Conservation (phyloP, 2,329 filamentous ascomycete genomes). For the Beauveria bassiana region DNA sequence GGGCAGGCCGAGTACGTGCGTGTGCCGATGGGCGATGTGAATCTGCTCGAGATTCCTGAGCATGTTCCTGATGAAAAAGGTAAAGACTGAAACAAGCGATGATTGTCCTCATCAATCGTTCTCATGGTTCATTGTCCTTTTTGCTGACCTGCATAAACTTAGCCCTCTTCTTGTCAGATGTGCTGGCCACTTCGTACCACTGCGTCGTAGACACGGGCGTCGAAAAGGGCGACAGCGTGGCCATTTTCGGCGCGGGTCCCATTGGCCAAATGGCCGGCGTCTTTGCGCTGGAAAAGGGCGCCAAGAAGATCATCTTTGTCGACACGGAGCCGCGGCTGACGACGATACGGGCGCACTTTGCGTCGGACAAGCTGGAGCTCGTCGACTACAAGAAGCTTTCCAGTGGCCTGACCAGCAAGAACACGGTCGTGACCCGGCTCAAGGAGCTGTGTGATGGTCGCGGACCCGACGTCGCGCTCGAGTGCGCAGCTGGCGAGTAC, state of each 20-base stretch:
- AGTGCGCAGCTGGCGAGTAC: constrained; percentile 57
- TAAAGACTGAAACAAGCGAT: constrained; percentile 7
- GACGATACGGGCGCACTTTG: constrained; percentile 56
- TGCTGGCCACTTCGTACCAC: constrained; percentile 72
- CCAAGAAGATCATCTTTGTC: constrained; percentile 68
- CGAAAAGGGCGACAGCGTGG: constrained; percentile 68
- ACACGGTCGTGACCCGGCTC: constrained; percentile 61
- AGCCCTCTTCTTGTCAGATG: constrained; percentile 70
- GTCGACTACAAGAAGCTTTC: constrained; percentile 59
- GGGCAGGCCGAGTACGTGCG: constrained; percentile 83
- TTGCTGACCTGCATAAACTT: neutral
- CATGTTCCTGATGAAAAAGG: constrained; percentile 78
- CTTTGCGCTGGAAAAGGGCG: constrained; percentile 68
- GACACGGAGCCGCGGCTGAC: constrained; percentile 66
- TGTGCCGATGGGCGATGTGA: constrained; percentile 73
- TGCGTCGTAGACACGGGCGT: constrained; percentile 77
- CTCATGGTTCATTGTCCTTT: no score
- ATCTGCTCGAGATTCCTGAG: constrained; percentile 71
- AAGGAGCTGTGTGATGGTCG: constrained; percentile 66
- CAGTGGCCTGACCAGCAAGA: constrained; percentile 47
- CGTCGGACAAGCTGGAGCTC: constrained; percentile 50
- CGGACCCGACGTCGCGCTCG: constrained; percentile 67
- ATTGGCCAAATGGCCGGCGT: constrained; percentile 78
- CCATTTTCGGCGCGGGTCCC: constrained; percentile 78
- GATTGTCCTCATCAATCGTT: no score